phyloP scores from a whole-genome alignment of 78 protist genomes.

The Dictyostelium firmibasis region DNA sequence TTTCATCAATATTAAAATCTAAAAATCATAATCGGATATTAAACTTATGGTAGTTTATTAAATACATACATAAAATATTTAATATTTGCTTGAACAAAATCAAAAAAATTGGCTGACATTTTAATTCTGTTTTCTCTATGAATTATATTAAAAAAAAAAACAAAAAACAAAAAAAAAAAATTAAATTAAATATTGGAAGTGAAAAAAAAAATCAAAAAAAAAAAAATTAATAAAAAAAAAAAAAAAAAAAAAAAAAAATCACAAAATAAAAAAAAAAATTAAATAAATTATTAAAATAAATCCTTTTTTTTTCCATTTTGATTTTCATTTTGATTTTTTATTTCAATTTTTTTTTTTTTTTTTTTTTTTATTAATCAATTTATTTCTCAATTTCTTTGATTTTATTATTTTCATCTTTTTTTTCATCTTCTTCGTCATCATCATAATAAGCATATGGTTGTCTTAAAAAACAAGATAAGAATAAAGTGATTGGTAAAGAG shows the following conservation, averaged over 20 bases:
- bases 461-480: constrained; percentile 8
- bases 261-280: too few species aligned
- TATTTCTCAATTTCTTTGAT: background rate
- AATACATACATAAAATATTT: background rate
- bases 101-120: background rate
- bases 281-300: too few species aligned
- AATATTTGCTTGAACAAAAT: background rate
- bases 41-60: too few species aligned
- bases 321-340: background rate
- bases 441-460: constrained; percentile 33
- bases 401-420: background rate
- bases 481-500: constrained; percentile 22
- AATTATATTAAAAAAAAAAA: background rate
- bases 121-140: background rate
- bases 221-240: too few species aligned
- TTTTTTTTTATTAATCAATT: background rate
- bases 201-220: too few species aligned
- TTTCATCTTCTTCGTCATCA: constrained; percentile 13
- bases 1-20: background rate
- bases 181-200: background rate
- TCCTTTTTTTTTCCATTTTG: too few species aligned
- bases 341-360: background rate
- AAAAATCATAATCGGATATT: too few species aligned
- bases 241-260: too few species aligned
- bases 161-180: background rate